These are phyloP conservation scores for Lactarius sanguifluus DNA, from an alignment of 768 basidiomycete species.

Conservation along the genomic window DNA sequence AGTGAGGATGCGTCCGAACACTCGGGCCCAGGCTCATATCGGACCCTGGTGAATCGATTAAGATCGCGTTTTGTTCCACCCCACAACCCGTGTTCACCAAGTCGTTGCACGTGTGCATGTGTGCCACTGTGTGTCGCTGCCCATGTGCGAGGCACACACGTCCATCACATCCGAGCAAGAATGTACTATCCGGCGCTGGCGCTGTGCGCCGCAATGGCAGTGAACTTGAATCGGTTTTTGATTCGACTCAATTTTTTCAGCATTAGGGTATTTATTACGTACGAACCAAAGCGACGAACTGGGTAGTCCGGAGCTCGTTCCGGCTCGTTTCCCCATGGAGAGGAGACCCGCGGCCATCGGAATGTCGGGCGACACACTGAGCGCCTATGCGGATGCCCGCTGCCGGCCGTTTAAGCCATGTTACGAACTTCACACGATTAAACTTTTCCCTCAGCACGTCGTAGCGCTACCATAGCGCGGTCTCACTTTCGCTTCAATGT, in stretches of 20 bases:
- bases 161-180: not conserved
- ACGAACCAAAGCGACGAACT: not conserved
- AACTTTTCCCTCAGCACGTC: not conserved
- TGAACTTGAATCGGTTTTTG: not conserved
- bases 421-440: not conserved
- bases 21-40: not conserved
- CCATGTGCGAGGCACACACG: not conserved
- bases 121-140: not conserved
- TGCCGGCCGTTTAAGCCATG: not conserved
- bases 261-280: not conserved
- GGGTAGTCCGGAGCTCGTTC: not conserved
- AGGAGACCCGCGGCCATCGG: not conserved
- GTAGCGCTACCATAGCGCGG: not conserved
- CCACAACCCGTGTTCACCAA: not conserved
- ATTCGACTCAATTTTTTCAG: not conserved
- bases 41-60: not conserved
- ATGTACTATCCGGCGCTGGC: not conserved
- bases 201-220: not conserved
- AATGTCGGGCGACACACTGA: not conserved
- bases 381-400: not conserved
- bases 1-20: not conserved
- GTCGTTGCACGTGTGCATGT: not conserved
- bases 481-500: not conserved
- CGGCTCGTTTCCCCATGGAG: not conserved
- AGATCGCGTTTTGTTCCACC: not conserved